These are phyloP conservation scores for Aquilaria sinensis DNA, from an alignment of 345 rosid genomes.

Conservation along the genomic window DNA sequence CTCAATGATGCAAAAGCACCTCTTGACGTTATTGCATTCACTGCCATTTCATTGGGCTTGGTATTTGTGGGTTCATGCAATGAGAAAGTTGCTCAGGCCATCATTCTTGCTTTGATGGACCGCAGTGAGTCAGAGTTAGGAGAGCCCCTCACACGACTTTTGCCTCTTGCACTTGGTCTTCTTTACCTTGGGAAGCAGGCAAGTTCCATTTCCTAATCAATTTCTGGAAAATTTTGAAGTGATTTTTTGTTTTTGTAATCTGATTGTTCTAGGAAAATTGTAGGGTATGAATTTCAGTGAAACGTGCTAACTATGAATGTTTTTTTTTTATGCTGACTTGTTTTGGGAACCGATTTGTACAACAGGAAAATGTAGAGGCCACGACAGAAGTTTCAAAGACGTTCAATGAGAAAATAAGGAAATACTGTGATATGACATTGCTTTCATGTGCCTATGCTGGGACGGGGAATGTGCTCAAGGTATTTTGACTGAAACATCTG, in stretches of 20 bases:
- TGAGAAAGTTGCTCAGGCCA: conserved; percentile 91
- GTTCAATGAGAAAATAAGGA: conserved; percentile 84
- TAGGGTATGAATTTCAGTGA: neutral
- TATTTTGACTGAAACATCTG: conserved; percentile 19
- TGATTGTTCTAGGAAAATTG: too few relatives aligned
- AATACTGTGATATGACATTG: conserved; percentile 84
- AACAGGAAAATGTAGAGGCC: conserved; percentile 88
- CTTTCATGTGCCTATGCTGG: conserved; percentile 98
- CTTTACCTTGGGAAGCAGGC: conserved; percentile 98
- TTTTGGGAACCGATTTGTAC: conserved; percentile 14
- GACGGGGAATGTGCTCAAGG: conserved; percentile 98
- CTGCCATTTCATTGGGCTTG: conserved; percentile 88
- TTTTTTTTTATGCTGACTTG: conserved; percentile 13
- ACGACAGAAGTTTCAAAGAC: conserved; percentile 95
- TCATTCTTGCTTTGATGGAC: conserved; percentile 81
- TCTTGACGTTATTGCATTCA: conserved; percentile 82
- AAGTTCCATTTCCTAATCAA: neutral
- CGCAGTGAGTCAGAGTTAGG: conserved; percentile 75
- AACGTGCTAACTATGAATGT: neutral
- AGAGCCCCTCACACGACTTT: conserved; percentile 75
- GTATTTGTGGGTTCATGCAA: conserved; percentile 92
- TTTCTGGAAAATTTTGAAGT: too few relatives aligned
- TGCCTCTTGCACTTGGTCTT: conserved; percentile 96
- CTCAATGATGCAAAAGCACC: conserved; percentile 68
- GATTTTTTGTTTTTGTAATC: too few relatives aligned